Conservation (phyloP, 768 basidiomycete species). For the Lyophyllum semitale region DNA sequence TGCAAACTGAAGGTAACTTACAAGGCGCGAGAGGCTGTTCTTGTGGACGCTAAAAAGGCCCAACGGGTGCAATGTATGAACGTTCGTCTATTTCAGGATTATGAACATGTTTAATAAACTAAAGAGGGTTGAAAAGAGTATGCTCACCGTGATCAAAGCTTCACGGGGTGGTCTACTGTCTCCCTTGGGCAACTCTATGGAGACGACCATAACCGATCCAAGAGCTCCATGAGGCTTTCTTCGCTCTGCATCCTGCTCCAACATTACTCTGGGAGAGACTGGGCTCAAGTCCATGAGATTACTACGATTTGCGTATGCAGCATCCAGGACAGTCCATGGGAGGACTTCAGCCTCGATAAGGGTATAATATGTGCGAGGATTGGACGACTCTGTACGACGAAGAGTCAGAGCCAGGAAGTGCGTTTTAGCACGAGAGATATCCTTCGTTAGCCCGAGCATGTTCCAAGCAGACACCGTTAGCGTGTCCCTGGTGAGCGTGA, state of each 20-base stretch:
- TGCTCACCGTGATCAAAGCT: constrained; percentile 1
- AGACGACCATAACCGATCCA: constrained; percentile 12
- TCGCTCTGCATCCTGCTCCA: constrained; percentile 1
- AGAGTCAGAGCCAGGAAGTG: constrained; percentile 9
- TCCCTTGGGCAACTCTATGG: constrained; percentile 10
- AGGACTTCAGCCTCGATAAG: constrained; percentile 11
- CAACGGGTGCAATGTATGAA: constrained; percentile 9
- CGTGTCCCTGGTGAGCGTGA: constrained; percentile 1
- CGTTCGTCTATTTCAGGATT: not conserved
- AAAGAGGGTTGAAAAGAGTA: not conserved
- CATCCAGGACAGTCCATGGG: constrained; percentile 8
- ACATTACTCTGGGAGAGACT: constrained; percentile 3
- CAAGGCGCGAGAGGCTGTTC: constrained; percentile 4
- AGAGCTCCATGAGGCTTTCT: constrained; percentile 10
- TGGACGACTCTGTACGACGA: constrained; percentile 2
- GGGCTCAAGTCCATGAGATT: constrained; percentile 3
- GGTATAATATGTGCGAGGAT: constrained; percentile 6
- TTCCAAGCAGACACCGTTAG: constrained; percentile 7
- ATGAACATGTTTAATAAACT: too few relatives aligned
- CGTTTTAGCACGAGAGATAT: constrained; percentile 7
- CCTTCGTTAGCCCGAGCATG: constrained; percentile 7
- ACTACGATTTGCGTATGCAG: constrained; percentile 4
- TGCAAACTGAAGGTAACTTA: not conserved
- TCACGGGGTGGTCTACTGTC: constrained; percentile 7
- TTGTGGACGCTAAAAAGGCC: constrained; percentile 12